These are phyloP conservation scores for Brassica hybrid DNA, from an alignment of 441 rosid genomes.

Conservation along the genomic window DNA sequence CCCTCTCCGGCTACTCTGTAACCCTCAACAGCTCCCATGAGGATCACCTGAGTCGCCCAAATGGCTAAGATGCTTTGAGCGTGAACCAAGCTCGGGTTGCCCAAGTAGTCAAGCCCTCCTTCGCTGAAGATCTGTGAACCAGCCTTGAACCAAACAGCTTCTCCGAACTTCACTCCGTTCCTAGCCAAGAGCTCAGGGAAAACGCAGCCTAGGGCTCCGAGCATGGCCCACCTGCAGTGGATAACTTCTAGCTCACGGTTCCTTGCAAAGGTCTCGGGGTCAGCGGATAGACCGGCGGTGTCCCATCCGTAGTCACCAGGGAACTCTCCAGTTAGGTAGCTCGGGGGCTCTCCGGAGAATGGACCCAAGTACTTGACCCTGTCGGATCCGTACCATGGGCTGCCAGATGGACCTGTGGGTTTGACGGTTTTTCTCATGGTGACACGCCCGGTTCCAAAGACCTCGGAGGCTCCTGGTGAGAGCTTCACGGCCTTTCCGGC, in stretches of 20 bases:
- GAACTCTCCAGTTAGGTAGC: constrained; percentile 76
- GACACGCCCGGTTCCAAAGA: constrained; percentile 54
- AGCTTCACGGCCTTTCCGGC: constrained; percentile 69
- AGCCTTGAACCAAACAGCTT: constrained; percentile 90
- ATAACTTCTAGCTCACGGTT: constrained; percentile 88
- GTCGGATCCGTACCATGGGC: constrained; percentile 85
- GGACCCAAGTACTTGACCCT: constrained; percentile 80
- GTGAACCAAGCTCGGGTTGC: constrained; percentile 75
- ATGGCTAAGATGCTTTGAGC: constrained; percentile 83
- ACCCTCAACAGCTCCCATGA: constrained; percentile 83
- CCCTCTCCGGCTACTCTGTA: constrained; percentile 69
- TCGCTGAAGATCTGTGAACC: constrained; percentile 83
- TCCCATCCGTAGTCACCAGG: constrained; percentile 89
- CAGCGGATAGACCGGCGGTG: constrained; percentile 86
- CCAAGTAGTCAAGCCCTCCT: constrained; percentile 84
- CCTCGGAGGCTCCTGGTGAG: constrained; percentile 46
- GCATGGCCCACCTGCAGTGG: constrained; percentile 83
- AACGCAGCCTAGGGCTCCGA: constrained; percentile 77
- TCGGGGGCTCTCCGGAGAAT: constrained; percentile 73
- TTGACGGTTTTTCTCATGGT: constrained; percentile 57
- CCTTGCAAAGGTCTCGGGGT: constrained; percentile 81
- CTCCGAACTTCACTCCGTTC: constrained; percentile 79
- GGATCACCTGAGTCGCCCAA: constrained; percentile 70
- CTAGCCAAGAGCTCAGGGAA: constrained; percentile 82
- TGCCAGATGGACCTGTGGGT: constrained; percentile 53